Evolutionary conservation across 495 filamentous ascomycete species (phyloP).

Genomic region (Pyrenopolyporus hunteri): DNA sequence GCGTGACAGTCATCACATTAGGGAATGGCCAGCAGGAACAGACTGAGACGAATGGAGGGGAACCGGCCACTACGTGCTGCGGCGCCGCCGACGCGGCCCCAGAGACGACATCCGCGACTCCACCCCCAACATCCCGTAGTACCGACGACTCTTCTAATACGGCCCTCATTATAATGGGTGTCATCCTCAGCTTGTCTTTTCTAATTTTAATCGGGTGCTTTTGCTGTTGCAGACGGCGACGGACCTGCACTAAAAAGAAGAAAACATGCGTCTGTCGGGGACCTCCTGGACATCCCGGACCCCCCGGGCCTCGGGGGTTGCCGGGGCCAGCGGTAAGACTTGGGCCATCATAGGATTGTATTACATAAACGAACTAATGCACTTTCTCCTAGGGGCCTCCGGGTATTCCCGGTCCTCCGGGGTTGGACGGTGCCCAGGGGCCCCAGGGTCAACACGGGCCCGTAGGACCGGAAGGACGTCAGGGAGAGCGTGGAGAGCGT

Average conservation of each 20-base stretch:
- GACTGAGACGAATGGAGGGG: background rate
- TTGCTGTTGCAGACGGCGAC: conserved; percentile 6
- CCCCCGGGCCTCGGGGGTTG: background rate
- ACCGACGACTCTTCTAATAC: conserved; percentile 12
- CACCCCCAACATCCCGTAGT: background rate
- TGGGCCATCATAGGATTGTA: background rate
- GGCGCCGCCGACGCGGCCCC: background rate
- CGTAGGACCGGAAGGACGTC: too few relatives aligned
- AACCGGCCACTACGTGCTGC: background rate
- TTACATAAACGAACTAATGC: background rate
- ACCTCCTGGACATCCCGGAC: background rate
- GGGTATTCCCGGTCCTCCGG: background rate
- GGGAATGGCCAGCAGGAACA: conserved; percentile 2
- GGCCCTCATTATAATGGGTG: conserved; percentile 31
- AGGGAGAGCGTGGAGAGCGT: background rate
- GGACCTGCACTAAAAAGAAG: background rate
- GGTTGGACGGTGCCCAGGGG: background rate
- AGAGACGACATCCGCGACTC: background rate
- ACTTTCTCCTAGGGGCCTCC: background rate
- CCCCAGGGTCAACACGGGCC: background rate
- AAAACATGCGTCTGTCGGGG: background rate
- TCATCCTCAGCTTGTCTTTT: conserved; percentile 14
- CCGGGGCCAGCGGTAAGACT: background rate
- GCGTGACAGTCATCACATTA: conserved; percentile 2
- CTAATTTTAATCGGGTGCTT: conserved; percentile 6